These are phyloP conservation scores for Coemansia sp. DNA, from an alignment of 192 early-diverging fungal genomes.

Conservation along the genomic window DNA sequence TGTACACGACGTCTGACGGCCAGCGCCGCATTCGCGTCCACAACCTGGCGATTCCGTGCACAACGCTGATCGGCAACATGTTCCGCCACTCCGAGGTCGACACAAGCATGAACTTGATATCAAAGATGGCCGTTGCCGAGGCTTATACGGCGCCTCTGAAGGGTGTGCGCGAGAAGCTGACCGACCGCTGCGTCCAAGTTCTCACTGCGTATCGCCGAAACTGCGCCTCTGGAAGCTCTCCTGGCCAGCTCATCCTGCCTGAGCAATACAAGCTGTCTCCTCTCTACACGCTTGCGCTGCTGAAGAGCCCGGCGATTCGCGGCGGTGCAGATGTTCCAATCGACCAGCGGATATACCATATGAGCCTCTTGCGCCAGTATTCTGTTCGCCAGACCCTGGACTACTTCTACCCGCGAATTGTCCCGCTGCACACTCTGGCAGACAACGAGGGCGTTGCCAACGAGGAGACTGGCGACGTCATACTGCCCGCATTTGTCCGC, in stretches of 20 bases:
- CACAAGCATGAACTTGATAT: constrained; percentile 82
- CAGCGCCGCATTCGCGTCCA: constrained; percentile 90
- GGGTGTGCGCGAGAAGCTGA: constrained; percentile 76
- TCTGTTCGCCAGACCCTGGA: constrained; percentile 72
- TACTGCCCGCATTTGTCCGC: constrained; percentile 67
- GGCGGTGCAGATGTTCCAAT: constrained; percentile 70
- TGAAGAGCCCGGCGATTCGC: constrained; percentile 83
- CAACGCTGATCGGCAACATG: constrained; percentile 71
- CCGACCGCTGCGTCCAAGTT: constrained; percentile 85
- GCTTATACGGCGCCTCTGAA: constrained; percentile 69
- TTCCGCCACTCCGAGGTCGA: constrained; percentile 93
- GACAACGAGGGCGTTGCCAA: constrained; percentile 53
- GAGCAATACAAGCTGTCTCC: constrained; percentile 95
- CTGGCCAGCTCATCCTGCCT: constrained; percentile 94
- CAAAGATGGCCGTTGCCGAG: constrained; percentile 77
- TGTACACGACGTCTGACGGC: constrained; percentile 91
- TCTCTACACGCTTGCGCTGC: constrained; percentile 77
- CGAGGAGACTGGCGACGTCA: constrained; percentile 55
- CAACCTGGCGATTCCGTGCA: constrained; percentile 79
- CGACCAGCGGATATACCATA: constrained; percentile 78
- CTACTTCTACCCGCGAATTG: constrained; percentile 83
- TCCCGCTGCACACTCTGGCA: constrained; percentile 66
- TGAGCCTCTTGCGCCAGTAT: constrained; percentile 76
- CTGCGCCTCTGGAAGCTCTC: constrained; percentile 81
- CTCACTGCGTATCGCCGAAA: constrained; percentile 88